These are phyloP conservation scores for Trametes versicolor DNA, from an alignment of 1,284 basidiomycete genomes.

Conservation along the genomic window DNA sequence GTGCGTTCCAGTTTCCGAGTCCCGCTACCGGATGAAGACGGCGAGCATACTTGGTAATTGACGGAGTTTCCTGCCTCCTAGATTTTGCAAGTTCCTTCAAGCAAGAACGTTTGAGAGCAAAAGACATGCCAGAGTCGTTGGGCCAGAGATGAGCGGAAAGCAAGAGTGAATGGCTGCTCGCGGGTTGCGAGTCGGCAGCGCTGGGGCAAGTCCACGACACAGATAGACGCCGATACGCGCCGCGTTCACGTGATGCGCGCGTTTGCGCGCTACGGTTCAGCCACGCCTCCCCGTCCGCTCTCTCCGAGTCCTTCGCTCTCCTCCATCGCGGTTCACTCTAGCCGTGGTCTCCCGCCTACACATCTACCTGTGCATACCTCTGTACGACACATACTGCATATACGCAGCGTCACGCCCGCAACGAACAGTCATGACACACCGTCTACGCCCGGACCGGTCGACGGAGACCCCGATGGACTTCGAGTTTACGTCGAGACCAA, in stretches of 20 bases:
- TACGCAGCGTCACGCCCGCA: background rate
- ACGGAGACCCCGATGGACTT: conserved; percentile 87
- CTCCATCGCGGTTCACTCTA: conserved; percentile 20
- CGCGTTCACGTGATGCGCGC: conserved; percentile 45
- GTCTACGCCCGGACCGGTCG: conserved; percentile 51
- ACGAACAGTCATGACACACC: conserved; percentile 28
- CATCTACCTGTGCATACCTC: background rate
- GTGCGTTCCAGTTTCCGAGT: conserved; percentile 20
- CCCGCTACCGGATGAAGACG: conserved; percentile 48
- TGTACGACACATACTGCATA: background rate
- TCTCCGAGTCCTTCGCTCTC: conserved; percentile 28
- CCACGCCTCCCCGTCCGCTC: conserved; percentile 21
- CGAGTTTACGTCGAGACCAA: conserved; percentile 67
- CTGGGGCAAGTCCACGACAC: background rate
- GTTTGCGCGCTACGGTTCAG: conserved; percentile 34
- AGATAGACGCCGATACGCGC: conserved; percentile 22
- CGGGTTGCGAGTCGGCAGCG: background rate
- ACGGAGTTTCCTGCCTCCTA: conserved; percentile 1
- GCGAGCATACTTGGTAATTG: conserved; percentile 39
- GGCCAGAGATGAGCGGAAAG: background rate
- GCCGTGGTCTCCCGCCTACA: background rate
- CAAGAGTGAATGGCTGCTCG: background rate
- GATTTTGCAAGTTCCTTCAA: conserved; percentile 10
- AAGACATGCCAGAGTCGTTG: conserved; percentile 18
- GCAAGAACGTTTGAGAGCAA: conserved; percentile 26